phyloP scores from a whole-genome alignment of 805 yeast genomes.

The Hanseniaspora singularis region DNA sequence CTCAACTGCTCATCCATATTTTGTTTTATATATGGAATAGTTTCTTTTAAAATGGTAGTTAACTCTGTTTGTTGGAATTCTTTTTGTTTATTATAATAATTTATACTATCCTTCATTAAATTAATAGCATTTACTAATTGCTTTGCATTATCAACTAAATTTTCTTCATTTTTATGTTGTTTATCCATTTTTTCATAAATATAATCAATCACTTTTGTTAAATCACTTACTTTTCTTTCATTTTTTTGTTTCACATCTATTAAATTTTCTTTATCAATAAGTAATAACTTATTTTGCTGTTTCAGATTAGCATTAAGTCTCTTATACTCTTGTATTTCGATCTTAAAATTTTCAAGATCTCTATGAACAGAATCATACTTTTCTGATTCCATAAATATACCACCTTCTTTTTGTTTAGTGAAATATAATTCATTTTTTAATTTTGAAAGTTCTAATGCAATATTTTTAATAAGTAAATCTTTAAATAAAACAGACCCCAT shows the following conservation, averaged over 20 bases:
- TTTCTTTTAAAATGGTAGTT: not conserved
- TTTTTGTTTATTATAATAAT: constrained; percentile 21
- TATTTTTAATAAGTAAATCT: constrained; percentile 36
- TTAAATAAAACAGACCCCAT: constrained; percentile 49
- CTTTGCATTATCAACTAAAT: constrained; percentile 20
- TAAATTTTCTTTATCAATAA: constrained; percentile 25
- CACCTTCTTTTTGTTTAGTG: constrained; percentile 50
- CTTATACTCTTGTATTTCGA: constrained; percentile 38
- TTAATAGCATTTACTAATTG: constrained; percentile 20
- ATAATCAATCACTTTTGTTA: constrained; percentile 22
- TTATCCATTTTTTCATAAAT: constrained; percentile 24
- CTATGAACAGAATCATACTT: constrained; percentile 44
- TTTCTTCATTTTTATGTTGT: constrained; percentile 24
- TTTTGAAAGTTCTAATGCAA: constrained; percentile 37
- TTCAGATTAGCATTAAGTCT: constrained; percentile 33
- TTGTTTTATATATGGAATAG: constrained; percentile 7
- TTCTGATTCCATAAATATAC: constrained; percentile 44
- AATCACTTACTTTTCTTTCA: constrained; percentile 21
- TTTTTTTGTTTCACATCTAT: constrained; percentile 24
- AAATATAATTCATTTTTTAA: constrained; percentile 49
- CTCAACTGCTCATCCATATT: constrained; percentile 1
- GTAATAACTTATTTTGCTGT: constrained; percentile 29
- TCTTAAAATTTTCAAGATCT: constrained; percentile 39
- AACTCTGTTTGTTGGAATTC: constrained; percentile 13
- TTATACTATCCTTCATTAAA: constrained; percentile 20